A percentile compares a stretch with the other conserved stretches of the same genome.
Conservation (phyloP, 176 grass and related monocot genomes). For the Rhynchospora pubera region DNA sequence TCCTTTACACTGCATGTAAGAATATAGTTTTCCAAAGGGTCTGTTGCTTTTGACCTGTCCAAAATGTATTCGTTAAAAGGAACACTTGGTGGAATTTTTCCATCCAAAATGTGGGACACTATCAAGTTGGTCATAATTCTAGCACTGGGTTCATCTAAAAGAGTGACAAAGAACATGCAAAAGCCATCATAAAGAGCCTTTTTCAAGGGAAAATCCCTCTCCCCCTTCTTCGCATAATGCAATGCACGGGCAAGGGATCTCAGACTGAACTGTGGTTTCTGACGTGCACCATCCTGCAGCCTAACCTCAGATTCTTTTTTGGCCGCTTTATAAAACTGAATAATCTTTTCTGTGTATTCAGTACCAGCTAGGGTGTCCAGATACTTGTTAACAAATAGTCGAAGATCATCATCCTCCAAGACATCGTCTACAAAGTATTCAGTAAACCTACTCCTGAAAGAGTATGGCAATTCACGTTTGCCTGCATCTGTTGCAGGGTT, state of each 20-base stretch:
- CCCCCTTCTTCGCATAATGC: slow-evolving; percentile 51
- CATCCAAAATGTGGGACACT: slow-evolving; percentile 44
- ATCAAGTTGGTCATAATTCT: slow-evolving; percentile 73
- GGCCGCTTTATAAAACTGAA: slow-evolving; percentile 72
- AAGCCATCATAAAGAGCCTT: slow-evolving; percentile 96
- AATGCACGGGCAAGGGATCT: slow-evolving; percentile 82
- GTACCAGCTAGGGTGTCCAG: slow-evolving; percentile 39
- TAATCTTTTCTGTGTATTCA: slow-evolving; percentile 50
- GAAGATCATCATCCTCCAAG: slow-evolving; percentile 72
- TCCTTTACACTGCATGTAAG: slow-evolving; percentile 67
- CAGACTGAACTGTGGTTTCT: slow-evolving; percentile 94
- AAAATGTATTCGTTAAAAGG: slow-evolving; percentile 48
- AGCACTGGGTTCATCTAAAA: slow-evolving; percentile 68
- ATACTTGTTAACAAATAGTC: slow-evolving; percentile 76
- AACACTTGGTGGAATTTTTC: slow-evolving; percentile 38
- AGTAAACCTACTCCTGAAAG: slow-evolving; percentile 86
- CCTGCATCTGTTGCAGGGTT: slow-evolving; percentile 96
- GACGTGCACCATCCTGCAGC: slow-evolving; percentile 88
- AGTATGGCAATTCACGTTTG: slow-evolving; percentile 75
- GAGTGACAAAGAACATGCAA: slow-evolving; percentile 98
- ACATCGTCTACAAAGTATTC: slow-evolving; percentile 97
- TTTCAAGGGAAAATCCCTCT: slow-evolving; percentile 59
- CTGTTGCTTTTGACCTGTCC: slow-evolving; percentile 23
- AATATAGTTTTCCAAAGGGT: slow-evolving; percentile 54
- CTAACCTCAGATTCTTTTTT: slow-evolving; percentile 74